Evolutionary conservation across 192 early-diverging fungal species (phyloP), one percentile per base, ranked within the genome.

Genomic region (Gonapodya sp.): DNA sequence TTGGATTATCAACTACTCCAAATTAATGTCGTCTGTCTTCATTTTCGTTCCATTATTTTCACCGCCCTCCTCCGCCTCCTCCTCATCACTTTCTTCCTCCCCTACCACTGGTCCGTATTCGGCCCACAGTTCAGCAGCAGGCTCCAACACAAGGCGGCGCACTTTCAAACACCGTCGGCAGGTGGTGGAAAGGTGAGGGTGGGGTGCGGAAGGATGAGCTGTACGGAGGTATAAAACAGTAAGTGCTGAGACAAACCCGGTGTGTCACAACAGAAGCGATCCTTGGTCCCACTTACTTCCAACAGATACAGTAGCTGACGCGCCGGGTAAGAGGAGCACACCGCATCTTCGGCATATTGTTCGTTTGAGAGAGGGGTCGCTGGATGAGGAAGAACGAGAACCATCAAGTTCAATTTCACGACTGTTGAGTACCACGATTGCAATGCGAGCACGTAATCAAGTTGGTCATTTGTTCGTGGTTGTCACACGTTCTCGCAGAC

Each of bases 1-100:
- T 83, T 99, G 98, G 14, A 95, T 91, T 73, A 98, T 94, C 82
- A 99, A 99, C 83, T 99, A 97, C 82, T 96, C 96, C 78, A 99
- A 84, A 86, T 97, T 94, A 73, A 89, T 85, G 80, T 92, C 87
- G 82, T 97, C 96, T 81, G 95, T 89, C 88, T 72, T 72, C 64
- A 72, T 72, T 72, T 30, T 16, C 64, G 64, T 30, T 30, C 16
- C 64, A 18, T 30, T 30, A 18, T 72, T 30, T 72, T 77, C 75
- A 16, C 75, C 75, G 8, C 2, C 75, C 34, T 77, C 75, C 75
- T 31, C 75, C 75, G 31, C 75, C 75, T 77, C 75, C 34, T 64
- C 75, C 8, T 77, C 30, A 77, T 31, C 75, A 2, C 34, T 33
- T 2, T 31, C 75, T 33, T 33, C 75, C 8, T 77, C 8, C 75